Conservation (phyloP, 352 stramenopile species). For the Pythium rhizo-oryzae region DNA sequence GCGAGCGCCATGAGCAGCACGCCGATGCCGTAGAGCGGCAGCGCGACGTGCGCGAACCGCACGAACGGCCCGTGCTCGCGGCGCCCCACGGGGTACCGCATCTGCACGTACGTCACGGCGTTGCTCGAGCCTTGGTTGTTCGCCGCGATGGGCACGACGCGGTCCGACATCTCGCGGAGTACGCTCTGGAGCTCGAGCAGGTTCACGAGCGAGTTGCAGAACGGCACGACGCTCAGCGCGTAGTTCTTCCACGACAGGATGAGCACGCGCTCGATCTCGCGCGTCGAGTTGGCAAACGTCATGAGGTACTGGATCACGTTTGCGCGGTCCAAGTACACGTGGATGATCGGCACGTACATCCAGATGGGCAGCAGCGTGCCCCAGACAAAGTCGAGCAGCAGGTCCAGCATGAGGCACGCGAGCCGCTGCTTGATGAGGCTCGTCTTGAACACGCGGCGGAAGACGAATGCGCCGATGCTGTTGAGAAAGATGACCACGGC, state of each 20-base stretch:
- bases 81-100: constrained; percentile 2
- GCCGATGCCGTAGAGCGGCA: not conserved
- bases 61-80: not conserved
- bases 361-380: constrained; percentile 22
- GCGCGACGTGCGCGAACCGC: not conserved
- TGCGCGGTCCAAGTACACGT: not conserved
- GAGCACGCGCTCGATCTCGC: constrained; percentile 11
- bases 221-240: constrained; percentile 20
- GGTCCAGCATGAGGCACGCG: constrained; percentile 7
- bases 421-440: constrained; percentile 13
- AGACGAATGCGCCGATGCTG: not conserved
- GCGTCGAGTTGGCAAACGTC: not conserved
- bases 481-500: constrained; percentile 20
- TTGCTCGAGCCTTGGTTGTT: not conserved
- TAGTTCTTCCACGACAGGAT: constrained; percentile 13
- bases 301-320: not conserved
- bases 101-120: not conserved
- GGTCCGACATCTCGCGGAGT: not conserved
- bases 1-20: not conserved
- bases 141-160: not conserved
- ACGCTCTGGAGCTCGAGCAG: constrained; percentile 6
- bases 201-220: constrained; percentile 12
- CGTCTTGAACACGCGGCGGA: not conserved
- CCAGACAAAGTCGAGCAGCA: constrained; percentile 24
- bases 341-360: constrained; percentile 25